Evolutionary conservation across 805 yeast species (phyloP), one percentile per base, ranked within the genome.

Genomic region (Yamadazyma paraphyllophila): DNA sequence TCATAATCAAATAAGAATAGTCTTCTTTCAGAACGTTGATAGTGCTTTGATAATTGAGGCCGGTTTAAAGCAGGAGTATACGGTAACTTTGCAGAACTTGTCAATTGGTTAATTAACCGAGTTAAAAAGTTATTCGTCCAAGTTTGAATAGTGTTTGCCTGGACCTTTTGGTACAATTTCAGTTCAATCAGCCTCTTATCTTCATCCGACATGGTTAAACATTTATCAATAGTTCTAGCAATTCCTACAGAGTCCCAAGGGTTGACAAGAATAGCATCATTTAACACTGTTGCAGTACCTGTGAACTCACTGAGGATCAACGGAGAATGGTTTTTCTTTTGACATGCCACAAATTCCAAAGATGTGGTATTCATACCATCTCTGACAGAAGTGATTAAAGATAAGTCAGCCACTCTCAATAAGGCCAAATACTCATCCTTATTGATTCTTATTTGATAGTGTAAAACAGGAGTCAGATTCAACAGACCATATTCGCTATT

Each of bases 191-290:
- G 59, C 2, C 56, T 52, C 50, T 77, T 80, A 10, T 73, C 72
- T 7, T 67, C 76, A 2, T 63, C 63, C 1, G 80, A 56, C 80
- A 87, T 74, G 16, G 63, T 55, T 15, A 94, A 74, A 41, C 90
- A 78, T 41, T 79, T 81, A 61, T 90, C 74, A 45, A 95, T 85
- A 6, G 90, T 78, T 56, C 81, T 85, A 1, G 99, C 92, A 31
- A 92, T 92, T 1, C 96, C 96, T 20, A 88, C 92, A 0, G 95
- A 77, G 67, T 94, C 98, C 96, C 97, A 94, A 7, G 99, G 99
- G 56, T 94, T 94, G 30, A 94, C 94, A 52, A 85, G 79, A 41
- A 88, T 75, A 0, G 96, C 88, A 49, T 84, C 88, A 44, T 73
- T 75, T 44, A 86, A 63, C 2, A 85, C 85, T 2, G 86, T 70